Conservation (phyloP, 768 basidiomycete genomes). For the Suillus variegatus region DNA sequence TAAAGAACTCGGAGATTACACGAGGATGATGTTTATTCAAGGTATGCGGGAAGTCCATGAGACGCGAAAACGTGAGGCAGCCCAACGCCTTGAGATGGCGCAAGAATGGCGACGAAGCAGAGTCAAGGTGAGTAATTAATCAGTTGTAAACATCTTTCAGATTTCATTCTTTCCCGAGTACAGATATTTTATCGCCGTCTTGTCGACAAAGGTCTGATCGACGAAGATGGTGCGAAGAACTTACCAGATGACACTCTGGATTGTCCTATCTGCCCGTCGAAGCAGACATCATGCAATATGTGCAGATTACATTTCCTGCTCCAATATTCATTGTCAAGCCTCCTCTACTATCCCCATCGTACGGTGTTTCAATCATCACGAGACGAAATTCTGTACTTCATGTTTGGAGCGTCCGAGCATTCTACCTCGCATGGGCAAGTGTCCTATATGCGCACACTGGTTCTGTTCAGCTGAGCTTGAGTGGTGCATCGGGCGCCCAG, state of each 20-base stretch:
- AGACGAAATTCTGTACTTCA: neutral
- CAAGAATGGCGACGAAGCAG: neutral
- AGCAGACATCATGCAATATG: neutral
- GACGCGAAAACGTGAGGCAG: neutral
- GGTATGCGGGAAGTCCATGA: neutral
- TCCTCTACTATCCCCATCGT: neutral
- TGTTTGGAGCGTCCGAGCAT: neutral
- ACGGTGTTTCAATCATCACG: neutral
- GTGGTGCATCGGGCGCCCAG: neutral
- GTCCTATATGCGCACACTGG: neutral
- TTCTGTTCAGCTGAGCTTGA: neutral
- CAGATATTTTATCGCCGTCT: neutral
- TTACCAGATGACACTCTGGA: neutral
- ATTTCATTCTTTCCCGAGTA: neutral
- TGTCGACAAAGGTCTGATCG: neutral
- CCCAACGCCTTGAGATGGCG: neutral
- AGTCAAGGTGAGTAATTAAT: neutral
- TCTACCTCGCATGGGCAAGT: neutral
- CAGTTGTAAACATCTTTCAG: neutral
- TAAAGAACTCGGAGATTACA: neutral
- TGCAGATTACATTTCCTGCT: neutral
- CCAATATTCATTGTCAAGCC: neutral
- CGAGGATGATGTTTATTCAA: neutral
- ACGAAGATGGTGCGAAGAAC: neutral
- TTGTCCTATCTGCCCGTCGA: neutral